phyloP scores from a whole-genome alignment of 2,329 filamentous ascomycete species.

The Apiospora phragmitis region DNA sequence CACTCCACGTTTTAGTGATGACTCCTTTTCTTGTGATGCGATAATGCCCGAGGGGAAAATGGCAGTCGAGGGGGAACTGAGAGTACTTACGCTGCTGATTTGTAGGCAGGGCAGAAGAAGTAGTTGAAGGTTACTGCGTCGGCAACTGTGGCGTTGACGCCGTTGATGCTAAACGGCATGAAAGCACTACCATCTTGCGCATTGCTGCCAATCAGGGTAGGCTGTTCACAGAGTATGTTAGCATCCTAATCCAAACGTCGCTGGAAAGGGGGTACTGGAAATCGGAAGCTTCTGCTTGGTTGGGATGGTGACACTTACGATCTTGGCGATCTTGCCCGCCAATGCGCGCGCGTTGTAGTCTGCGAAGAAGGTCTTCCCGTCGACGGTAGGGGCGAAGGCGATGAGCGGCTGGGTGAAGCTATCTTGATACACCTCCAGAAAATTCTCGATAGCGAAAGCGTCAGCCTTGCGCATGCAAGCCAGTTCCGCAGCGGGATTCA shows the following conservation, averaged over 20 bases:
- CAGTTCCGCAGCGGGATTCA: slow-evolving; percentile 29
- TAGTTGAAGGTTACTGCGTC: slow-evolving; percentile 12
- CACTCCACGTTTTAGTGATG: neutral
- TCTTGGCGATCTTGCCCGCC: slow-evolving; percentile 25
- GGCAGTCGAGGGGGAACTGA: slow-evolving; percentile 16
- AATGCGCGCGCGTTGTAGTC: slow-evolving; percentile 29
- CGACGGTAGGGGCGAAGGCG: slow-evolving; percentile 27
- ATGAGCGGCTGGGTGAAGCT: slow-evolving; percentile 20
- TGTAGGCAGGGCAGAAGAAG: slow-evolving; percentile 26
- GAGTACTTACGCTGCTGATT: slow-evolving; percentile 15
- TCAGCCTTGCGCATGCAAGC: slow-evolving; percentile 37
- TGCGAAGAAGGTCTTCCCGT: slow-evolving; percentile 31
- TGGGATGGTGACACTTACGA: slow-evolving; percentile 27
- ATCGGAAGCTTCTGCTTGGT: neutral
- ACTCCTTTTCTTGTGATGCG: neutral
- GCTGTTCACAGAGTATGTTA: slow-evolving; percentile 14
- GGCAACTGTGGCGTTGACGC: slow-evolving; percentile 18
- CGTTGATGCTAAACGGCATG: slow-evolving; percentile 16
- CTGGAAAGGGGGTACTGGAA: neutral
- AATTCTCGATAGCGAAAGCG: slow-evolving; percentile 30
- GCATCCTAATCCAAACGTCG: slow-evolving; percentile 15
- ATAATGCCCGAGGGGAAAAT: slow-evolving; percentile 10
- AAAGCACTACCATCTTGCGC: slow-evolving; percentile 25
- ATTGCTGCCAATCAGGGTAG: slow-evolving; percentile 26
- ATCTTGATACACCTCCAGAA: slow-evolving; percentile 31